Conservation (phyloP, 768 basidiomycete genomes). For the Artomyces pyxidatus region DNA sequence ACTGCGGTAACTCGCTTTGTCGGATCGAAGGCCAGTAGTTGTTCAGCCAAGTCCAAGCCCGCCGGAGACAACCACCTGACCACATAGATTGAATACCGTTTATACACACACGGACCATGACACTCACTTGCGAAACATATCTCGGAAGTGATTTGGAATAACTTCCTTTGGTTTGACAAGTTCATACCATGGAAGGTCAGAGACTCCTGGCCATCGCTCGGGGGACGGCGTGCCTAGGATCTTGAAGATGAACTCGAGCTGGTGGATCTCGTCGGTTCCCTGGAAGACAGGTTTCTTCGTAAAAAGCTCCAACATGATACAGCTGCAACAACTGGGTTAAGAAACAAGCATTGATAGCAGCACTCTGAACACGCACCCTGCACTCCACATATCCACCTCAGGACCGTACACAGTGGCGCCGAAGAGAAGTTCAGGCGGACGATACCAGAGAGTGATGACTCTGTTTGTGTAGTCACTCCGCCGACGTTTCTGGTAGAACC, state of each 20-base stretch:
- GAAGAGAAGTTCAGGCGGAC: slow-evolving; percentile 89
- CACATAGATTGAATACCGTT: too few relatives aligned
- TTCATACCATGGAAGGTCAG: slow-evolving; percentile 94
- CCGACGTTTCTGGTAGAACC: slow-evolving; percentile 90
- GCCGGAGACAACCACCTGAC: slow-evolving; percentile 79
- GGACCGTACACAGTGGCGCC: slow-evolving; percentile 95
- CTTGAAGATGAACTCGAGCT: slow-evolving; percentile 88
- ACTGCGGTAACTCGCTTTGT: slow-evolving; percentile 62
- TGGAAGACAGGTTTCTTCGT: slow-evolving; percentile 96
- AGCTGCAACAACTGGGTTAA: slow-evolving; percentile 40
- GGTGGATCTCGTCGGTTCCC: slow-evolving; percentile 95
- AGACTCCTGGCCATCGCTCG: slow-evolving; percentile 76
- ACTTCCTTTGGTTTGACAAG: slow-evolving; percentile 85
- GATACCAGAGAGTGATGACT: slow-evolving; percentile 98
- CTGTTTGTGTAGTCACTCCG: slow-evolving; percentile 97
- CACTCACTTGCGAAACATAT: slow-evolving; percentile 78
- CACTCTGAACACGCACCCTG: slow-evolving; percentile 80
- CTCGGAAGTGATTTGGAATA: slow-evolving; percentile 69
- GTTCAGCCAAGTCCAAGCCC: slow-evolving; percentile 81
- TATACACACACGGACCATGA: background rate
- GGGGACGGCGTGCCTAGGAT: slow-evolving; percentile 84
- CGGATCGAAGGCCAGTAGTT: slow-evolving; percentile 77
- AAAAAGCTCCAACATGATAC: slow-evolving; percentile 97
- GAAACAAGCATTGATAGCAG: background rate
- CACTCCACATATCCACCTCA: slow-evolving; percentile 99